These are phyloP conservation scores for Glutinoglossum americanum DNA, from an alignment of 495 filamentous ascomycete species.

Conservation along the genomic window DNA sequence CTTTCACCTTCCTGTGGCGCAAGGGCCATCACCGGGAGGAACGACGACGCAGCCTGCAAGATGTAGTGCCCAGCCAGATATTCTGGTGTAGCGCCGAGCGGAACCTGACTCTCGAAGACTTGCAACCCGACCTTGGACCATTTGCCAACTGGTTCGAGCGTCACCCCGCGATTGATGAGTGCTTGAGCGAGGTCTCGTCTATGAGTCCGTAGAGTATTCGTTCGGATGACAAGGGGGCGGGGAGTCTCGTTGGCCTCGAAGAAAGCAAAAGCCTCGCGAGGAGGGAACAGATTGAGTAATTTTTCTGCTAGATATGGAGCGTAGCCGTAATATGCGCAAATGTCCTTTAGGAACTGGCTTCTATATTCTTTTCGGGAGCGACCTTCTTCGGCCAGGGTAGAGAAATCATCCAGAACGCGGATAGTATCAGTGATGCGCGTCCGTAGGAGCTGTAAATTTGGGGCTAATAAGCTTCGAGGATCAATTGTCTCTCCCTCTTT, in stretches of 20 bases:
- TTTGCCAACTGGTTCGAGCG: constrained; percentile 89
- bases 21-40: constrained; percentile 93
- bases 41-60: constrained; percentile 87
- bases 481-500: constrained; percentile 23
- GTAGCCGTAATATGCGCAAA: constrained; percentile 87
- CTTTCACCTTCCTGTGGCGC: constrained; percentile 85
- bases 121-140: constrained; percentile 97
- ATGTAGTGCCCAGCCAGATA: constrained; percentile 97
- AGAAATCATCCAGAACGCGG: constrained; percentile 72
- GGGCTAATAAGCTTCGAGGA: constrained; percentile 38
- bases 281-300: constrained; percentile 73
- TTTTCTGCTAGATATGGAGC: constrained; percentile 68
- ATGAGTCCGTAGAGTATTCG: constrained; percentile 86
- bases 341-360: constrained; percentile 65
- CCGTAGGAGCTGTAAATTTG: constrained; percentile 74
- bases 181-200: constrained; percentile 80
- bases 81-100: constrained; percentile 92
- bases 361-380: constrained; percentile 75
- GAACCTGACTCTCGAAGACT: constrained; percentile 82
- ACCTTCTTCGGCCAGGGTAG: constrained; percentile 52
- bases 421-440: constrained; percentile 85
- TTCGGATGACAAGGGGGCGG: constrained; percentile 71
- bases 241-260: constrained; percentile 95
- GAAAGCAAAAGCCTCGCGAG: constrained; percentile 89
- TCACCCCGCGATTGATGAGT: constrained; percentile 91